Base-by-base conservation (phyloP, 495 filamentous ascomycete species). In the Aspergillus haitiensis region DNA sequence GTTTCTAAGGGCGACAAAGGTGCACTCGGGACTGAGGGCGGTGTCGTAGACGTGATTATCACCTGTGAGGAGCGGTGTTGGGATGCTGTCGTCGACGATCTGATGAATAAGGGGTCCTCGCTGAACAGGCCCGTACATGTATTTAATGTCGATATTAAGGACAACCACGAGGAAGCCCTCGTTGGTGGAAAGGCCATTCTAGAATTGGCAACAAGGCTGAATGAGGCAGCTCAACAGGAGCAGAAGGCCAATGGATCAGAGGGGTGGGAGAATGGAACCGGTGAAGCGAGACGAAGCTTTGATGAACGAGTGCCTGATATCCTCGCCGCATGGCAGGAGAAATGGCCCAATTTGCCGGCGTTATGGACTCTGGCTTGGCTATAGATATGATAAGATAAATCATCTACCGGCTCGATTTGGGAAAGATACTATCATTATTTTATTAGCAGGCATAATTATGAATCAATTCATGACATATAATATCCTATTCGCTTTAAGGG, bases 1-100 rank as follows among this genome's bases (percentile, higher is more conserved):
- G 63, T 78, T 18, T 64, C 72, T 16, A 79, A 81, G 63, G 80
- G 78, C 56, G 90, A 94, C 61, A 81, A 84, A 65, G 91, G 91
- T 7, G 82, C 82, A 54, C 60, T 78, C n/a, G 94, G 94, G 11
- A 88, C 90, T 15, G 92, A 98, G 70, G 90, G 86, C 6, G 95
- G 95, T 5, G 82, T 96, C 16, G 92, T 97, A 2, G 95, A 99
- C 68, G 78, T 98, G 4, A 93, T 99, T 58, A 89, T 99, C 59
- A 99, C 95, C 12, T 99, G 95, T 68, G 95, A 99, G 71, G 95
- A 99, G 72, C 82, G 93, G 47, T 99, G 95, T 71, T 99, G 94
- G 91, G 95, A 99, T 76, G 93, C 95, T 37, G 94, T 99, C 45
- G 83, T 99, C 7, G 95, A 99, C 63, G 92, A 99, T 69, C 78